Percentiles rank a stretch among this genome's conserved stretches.
Conservation (phyloP, 23 red algal species). For the Gracilaria domingensis region DNA sequence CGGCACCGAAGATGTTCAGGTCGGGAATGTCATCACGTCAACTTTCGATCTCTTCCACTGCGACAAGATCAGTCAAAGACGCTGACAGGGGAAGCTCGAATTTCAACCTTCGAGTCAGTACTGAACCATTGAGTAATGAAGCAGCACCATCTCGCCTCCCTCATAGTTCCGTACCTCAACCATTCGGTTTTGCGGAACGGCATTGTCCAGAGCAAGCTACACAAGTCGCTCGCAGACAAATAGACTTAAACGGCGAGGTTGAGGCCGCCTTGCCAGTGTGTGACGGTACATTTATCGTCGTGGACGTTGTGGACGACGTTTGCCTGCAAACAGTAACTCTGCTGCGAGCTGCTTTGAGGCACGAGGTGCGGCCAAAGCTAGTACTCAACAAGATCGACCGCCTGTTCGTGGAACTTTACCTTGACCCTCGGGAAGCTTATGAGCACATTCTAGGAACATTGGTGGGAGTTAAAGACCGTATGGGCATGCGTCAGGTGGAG, state of each 20-base stretch:
- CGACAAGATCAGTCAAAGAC: too few species aligned
- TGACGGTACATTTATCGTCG: conserved; percentile 93
- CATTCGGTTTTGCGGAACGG: too few species aligned
- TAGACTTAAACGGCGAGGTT: conserved; percentile 98
- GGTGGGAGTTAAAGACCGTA: conserved; percentile 87
- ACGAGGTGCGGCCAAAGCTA: conserved; percentile 77
- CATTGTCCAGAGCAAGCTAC: too few species aligned
- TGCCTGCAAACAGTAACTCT: conserved; percentile 93
- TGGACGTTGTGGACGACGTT: conserved; percentile 97
- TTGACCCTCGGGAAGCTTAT: conserved; percentile 87
- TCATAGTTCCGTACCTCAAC: too few species aligned
- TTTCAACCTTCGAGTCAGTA: too few species aligned
- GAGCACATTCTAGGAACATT: conserved; percentile 76
- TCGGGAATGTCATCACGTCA: too few species aligned
- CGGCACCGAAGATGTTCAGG: too few species aligned
- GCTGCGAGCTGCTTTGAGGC: conserved; percentile 76
- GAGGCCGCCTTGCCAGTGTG: conserved; percentile 84
- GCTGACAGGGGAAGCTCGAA: too few species aligned
- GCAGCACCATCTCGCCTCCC: too few species aligned
- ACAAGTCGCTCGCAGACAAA: conserved; percentile 94
- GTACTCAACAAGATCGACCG: conserved; percentile 99
- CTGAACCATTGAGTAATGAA: too few species aligned
- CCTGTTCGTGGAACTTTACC: conserved; percentile 77
- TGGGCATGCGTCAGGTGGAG: conserved; percentile 90
- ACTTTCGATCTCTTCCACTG: too few species aligned